Percentiles rank a stretch among this genome's conserved stretches.
Evolutionary conservation across 2,329 filamentous ascomycete species (phyloP).

Genomic region (Colletotrichum costaricense): DNA sequence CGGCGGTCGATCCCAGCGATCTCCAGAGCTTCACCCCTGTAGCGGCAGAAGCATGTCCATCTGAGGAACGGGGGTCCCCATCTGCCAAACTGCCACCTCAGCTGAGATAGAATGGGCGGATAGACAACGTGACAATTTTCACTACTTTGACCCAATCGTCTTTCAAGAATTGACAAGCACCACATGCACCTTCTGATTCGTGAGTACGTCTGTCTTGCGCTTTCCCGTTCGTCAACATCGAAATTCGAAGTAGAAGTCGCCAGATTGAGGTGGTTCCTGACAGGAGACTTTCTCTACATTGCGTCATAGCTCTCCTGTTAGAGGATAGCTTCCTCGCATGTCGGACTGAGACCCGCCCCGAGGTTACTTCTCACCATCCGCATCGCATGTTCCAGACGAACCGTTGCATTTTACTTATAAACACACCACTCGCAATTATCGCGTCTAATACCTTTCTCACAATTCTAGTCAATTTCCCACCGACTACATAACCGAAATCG

Average conservation of each 20-base stretch:
- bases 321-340: constrained; percentile 27
- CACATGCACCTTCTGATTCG: neutral
- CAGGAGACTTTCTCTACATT: constrained; percentile 9
- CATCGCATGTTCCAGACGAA: constrained; percentile 29
- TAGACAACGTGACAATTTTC: neutral
- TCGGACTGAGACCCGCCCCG: constrained; percentile 33
- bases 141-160: neutral
- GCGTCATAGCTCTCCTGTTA: constrained; percentile 28
- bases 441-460: neutral
- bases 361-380: constrained; percentile 3
- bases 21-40: constrained; percentile 34
- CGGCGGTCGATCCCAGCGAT: constrained; percentile 24
- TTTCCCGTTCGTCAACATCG: too few species aligned
- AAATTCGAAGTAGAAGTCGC: neutral
- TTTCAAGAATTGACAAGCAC: neutral
- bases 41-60: constrained; percentile 19
- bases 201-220: neutral
- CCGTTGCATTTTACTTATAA: neutral
- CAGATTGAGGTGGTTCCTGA: neutral
- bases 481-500: neutral
- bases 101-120: neutral
- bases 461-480: neutral
- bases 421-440: neutral
- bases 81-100: neutral
- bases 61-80: constrained; percentile 16